A percentile compares a stretch with the other conserved stretches of the same genome.
Conservation (phyloP, 768 basidiomycete species). For the Gautieria morchelliformis region DNA sequence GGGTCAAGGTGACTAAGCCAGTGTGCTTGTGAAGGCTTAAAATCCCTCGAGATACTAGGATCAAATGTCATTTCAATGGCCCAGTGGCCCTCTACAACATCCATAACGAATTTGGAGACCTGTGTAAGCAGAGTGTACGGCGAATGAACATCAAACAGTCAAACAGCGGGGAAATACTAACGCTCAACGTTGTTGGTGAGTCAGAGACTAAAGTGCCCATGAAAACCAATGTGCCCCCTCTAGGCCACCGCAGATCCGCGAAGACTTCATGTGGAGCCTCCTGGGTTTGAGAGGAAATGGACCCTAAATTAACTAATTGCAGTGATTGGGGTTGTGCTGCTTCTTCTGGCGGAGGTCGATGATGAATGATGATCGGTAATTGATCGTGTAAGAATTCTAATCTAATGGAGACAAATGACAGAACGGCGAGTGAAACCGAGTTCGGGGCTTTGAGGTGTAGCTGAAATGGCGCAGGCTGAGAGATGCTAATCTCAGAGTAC, state of each 20-base stretch:
- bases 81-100: slow-evolving; percentile 56
- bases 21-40: slow-evolving; percentile 19
- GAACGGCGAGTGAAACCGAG: slow-evolving; percentile 36
- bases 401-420: slow-evolving; percentile 53
- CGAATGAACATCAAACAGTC: background rate
- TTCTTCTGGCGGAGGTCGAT: slow-evolving; percentile 20
- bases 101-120: slow-evolving; percentile 29
- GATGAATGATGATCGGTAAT: slow-evolving; percentile 43
- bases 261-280: slow-evolving; percentile 17
- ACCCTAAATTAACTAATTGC: slow-evolving; percentile 38
- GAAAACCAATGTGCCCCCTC: slow-evolving; percentile 46
- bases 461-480: slow-evolving; percentile 64
- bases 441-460: slow-evolving; percentile 48
- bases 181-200: slow-evolving; percentile 42
- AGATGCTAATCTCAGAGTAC: slow-evolving; percentile 49
- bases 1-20: slow-evolving; percentile 58
- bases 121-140: background rate
- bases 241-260: slow-evolving; percentile 49
- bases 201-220: slow-evolving; percentile 48
- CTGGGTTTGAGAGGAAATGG: slow-evolving; percentile 18
- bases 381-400: slow-evolving; percentile 48
- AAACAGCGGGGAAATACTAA: slow-evolving; percentile 22
- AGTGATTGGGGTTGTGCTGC: slow-evolving; percentile 16
- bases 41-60: slow-evolving; percentile 29
- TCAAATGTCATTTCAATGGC: slow-evolving; percentile 51